Evolutionary conservation across 148 eudicot species (phyloP).

Genomic region (Chenopodium suecicum): DNA sequence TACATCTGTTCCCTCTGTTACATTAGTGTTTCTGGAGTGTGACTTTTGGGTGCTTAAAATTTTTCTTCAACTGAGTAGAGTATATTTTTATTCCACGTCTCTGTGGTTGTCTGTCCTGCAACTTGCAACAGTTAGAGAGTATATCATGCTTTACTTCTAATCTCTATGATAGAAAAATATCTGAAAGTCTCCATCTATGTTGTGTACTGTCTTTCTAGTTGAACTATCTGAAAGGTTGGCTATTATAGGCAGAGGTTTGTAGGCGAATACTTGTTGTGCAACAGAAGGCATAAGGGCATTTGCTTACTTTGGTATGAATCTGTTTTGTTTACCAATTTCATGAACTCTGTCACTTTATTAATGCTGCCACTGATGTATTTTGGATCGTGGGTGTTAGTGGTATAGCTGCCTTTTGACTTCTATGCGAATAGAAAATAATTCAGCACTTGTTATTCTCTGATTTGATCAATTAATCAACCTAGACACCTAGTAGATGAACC

Average conservation of each 20-base stretch:
- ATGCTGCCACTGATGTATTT: not conserved
- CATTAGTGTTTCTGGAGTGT: not conserved
- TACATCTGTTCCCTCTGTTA: not conserved
- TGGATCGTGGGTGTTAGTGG: not conserved
- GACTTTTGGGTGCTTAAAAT: not conserved
- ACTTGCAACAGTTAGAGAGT: not conserved
- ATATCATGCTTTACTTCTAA: not conserved
- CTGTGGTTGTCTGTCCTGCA: not conserved
- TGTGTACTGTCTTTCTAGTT: not conserved
- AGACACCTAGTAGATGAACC: no score
- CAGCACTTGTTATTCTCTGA: not conserved
- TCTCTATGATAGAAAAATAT: not conserved
- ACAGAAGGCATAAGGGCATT: not conserved
- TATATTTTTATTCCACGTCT: not conserved
- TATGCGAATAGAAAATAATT: not conserved
- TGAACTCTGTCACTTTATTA: slow-evolving; percentile 1
- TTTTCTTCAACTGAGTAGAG: not conserved
- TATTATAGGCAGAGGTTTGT: not conserved
- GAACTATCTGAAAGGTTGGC: not conserved
- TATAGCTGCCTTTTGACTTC: not conserved
- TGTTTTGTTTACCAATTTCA: not conserved
- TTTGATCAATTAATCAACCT: no score
- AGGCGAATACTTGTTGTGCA: not conserved
- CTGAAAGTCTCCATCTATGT: not conserved
- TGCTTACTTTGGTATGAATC: not conserved